Evolutionary conservation across 192 early-diverging fungal species (phyloP).

Genomic region (Allomyces macrogynus): DNA sequence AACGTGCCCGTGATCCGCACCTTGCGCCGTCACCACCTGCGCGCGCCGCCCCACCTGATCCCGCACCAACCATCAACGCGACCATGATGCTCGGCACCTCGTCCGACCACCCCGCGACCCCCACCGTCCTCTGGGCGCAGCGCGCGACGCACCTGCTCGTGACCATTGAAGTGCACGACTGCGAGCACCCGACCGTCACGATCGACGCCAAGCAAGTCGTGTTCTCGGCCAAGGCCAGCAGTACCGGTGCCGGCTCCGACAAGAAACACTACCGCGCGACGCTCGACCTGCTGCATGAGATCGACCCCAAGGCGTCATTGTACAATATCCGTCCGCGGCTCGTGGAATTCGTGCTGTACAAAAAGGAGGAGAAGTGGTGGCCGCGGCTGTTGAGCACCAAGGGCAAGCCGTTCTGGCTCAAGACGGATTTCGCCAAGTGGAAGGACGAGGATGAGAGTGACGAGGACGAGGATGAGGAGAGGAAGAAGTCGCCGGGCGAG

Average conservation of each 20-base stretch:
- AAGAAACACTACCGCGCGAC: background rate
- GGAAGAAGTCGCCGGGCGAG: background rate
- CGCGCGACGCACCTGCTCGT: no score
- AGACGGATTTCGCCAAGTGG: constrained; percentile 81
- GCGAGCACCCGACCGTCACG: no score
- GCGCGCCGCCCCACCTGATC: no score
- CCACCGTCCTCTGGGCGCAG: no score
- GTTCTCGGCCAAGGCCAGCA: constrained; percentile 1
- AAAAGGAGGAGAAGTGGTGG: constrained; percentile 64
- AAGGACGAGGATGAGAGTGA: constrained; percentile 89
- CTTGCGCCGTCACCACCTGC: no score
- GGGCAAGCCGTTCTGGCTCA: constrained; percentile 50
- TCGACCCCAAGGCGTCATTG: constrained; percentile 52
- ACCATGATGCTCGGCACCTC: no score
- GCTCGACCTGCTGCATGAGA: constrained; percentile 47
- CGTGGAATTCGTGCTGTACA: constrained; percentile 45
- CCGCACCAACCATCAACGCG: no score
- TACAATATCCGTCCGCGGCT: constrained; percentile 43
- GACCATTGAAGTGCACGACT: no score
- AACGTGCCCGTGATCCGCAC: no score
- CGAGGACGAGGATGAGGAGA: constrained; percentile 38
- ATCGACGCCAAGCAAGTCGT: no score
- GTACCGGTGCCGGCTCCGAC: constrained; percentile 5
- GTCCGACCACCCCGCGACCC: no score
- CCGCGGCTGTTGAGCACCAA: constrained; percentile 55